Evolutionary conservation across 352 stramenopile species (phyloP), one percentile per base, ranked within the genome.

Genomic region (Chrysophaeum taylorii): DNA sequence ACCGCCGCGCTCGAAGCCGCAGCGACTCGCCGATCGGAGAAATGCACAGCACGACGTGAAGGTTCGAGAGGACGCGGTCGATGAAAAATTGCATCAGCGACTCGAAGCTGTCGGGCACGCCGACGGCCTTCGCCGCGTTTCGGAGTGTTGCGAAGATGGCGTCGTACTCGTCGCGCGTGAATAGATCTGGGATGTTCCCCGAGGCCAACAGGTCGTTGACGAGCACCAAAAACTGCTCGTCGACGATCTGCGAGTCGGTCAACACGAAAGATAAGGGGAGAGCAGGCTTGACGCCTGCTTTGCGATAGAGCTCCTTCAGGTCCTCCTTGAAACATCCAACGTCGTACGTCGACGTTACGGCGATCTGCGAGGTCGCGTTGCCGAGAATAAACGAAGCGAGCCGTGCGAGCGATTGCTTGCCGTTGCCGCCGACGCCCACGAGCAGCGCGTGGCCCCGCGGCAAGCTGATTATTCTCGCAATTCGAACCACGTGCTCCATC

Each of bases 371-470:
- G 9, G 94, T 76, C 33, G 45, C 73, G 66, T 85, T 90, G 5
- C 85, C 84, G 67, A 82, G 89, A 36, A 94, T 92, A 70, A 94
- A 95, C 0, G 84, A 72, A n/a, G 89, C 86, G 4, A 96, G 77
- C 7, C 88, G 87, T n/a, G 86, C 85, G 0, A 96, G 81, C 2
- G 85, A 94, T 70, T 94, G 89, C 74, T 95, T 96, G 1, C 89
- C 89, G 0, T 83, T 93, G 0, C 92, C 91, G 27, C 92, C 92
- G 0, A 96, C 89, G 50, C 92, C 92, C 16, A 97, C 89, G 29
- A 95, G 76, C 37, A 96, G 78, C 12, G 85, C 85, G 68, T 96
- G 85, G 29, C 89, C 89, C 0, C 81, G 78, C 23, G 86, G 78
- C 25, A 84, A 83, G 16, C 82, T 77, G 31, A 96, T 57, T 37